phyloP scores from a whole-genome alignment of 768 basidiomycete genomes.

The Mycena vulgaris region DNA sequence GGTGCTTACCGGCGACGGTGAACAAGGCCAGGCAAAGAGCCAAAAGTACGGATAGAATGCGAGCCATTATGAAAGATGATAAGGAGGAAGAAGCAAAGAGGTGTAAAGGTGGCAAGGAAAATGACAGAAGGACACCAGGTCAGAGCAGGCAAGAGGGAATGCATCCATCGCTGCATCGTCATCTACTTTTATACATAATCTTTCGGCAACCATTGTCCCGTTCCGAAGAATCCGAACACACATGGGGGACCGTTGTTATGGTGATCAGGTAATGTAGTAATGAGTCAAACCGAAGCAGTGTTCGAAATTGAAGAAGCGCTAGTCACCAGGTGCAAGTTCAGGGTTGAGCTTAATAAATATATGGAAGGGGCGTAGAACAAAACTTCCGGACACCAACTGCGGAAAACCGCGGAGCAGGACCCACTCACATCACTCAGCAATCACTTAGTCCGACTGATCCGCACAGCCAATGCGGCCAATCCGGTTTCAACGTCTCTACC shows the following conservation, averaged over 20 bases:
- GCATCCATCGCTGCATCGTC: constrained; percentile 12
- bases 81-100: constrained; percentile 10
- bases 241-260: constrained; percentile 9
- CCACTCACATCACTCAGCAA: too few species aligned
- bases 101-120: constrained; percentile 11
- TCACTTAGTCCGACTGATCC: too few species aligned
- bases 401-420: too few species aligned
- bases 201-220: constrained; percentile 10
- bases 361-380: too few species aligned
- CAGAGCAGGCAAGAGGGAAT: constrained; percentile 25
- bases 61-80: constrained; percentile 36
- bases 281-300: constrained; percentile 9
- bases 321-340: constrained; percentile 6
- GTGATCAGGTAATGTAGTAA: constrained; percentile 1
- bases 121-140: constrained; percentile 34
- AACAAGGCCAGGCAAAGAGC: constrained; percentile 16
- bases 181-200: constrained; percentile 11
- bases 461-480: too few species aligned
- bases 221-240: constrained; percentile 12
- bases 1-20: constrained; percentile 16
- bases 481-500: too few species aligned
- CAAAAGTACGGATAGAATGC: constrained; percentile 33
- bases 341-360: constrained; percentile 7
- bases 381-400: too few species aligned
- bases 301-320: neutral